Evolutionary conservation across 208 protist genomes (phyloP), one percentile per base, ranked within the genome.

Genomic region (Trypanosoma cruzi): DNA sequence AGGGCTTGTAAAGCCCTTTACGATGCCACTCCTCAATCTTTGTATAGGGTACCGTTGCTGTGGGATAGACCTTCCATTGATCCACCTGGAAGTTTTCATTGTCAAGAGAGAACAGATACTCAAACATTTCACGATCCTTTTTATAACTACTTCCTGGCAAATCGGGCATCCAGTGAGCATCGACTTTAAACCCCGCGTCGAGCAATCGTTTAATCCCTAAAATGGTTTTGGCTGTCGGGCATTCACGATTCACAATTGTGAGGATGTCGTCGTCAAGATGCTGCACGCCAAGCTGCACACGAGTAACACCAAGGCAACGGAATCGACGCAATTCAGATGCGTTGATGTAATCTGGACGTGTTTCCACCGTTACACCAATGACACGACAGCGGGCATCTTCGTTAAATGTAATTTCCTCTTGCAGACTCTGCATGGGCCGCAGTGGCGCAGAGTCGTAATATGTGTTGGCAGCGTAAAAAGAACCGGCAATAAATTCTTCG

Each of bases 111-210:
- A 94, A 85, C 42, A 96, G 85, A 57, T 73, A 85, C 61, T 95
- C 71, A 69, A 99, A 99, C 64, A 98, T 90, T 64, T 95, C 89
- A 26, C 96, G 76, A 79, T 99, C 98, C 63, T 98, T 87, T 58
- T 97, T 94, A 61, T 98, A 91, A 57, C 88, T 97, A 70, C 97
- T 98, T 64, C 98, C 98, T 7, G 99, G 98, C 24, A 99, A 81
- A 87, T 99, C 98, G 1, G 99, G 99, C 99, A 99, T 99, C 96
- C 99, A 99, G 78, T 99, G 99, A 0, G 97, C 93, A 53, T 99
- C 97, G 8, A 99, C 95, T 82, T 99, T 99, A 81, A 99, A 99
- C 18, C 99, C 98, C 13, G 94, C 84, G 72, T 99, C 97, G 31
- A 99, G 98, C 31, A 97, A 79, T 4, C 97, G 77, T 57, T 93